These are phyloP conservation scores for Raddia guianensis DNA, from an alignment of 176 grass and related monocot genomes.

Conservation along the genomic window DNA sequence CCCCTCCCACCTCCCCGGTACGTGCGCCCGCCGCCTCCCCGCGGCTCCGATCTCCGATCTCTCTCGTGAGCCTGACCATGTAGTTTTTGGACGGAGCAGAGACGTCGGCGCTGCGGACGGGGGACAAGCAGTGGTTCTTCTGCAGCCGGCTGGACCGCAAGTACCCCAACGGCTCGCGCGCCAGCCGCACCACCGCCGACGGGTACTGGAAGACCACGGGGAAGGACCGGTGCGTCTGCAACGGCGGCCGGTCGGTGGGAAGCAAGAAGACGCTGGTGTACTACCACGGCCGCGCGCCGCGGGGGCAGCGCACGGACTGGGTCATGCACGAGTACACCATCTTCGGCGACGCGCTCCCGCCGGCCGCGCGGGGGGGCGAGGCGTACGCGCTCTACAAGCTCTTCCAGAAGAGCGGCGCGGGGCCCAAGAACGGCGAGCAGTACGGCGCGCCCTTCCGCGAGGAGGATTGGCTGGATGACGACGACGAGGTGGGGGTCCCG, in stretches of 20 bases:
- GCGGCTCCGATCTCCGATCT: neutral
- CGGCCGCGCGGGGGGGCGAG: slow-evolving; percentile 42
- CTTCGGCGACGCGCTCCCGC: slow-evolving; percentile 55
- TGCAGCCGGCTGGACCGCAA: slow-evolving; percentile 88
- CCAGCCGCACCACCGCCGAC: slow-evolving; percentile 70
- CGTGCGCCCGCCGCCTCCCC: neutral
- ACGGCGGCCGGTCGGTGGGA: slow-evolving; percentile 50
- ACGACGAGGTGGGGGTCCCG: neutral
- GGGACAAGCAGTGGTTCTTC: slow-evolving; percentile 95
- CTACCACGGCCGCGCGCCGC: slow-evolving; percentile 82
- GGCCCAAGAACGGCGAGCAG: slow-evolving; percentile 96
- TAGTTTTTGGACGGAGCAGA: slow-evolving; percentile 44
- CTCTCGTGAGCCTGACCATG: neutral
- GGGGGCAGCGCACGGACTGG: slow-evolving; percentile 82
- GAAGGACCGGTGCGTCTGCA: slow-evolving; percentile 66
- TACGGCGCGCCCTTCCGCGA: slow-evolving; percentile 90
- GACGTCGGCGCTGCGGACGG: slow-evolving; percentile 73
- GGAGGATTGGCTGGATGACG: slow-evolving; percentile 84
- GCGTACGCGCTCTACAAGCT: slow-evolving; percentile 89
- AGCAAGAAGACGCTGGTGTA: slow-evolving; percentile 93
- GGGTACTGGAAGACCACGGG: slow-evolving; percentile 94
- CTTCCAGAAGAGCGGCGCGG: slow-evolving; percentile 88
- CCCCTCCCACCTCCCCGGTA: slow-evolving; percentile 94
- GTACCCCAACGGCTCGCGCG: slow-evolving; percentile 84
- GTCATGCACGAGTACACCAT: slow-evolving; percentile 94